phyloP scores from a whole-genome alignment of 1,139 yeast species.

The Yamadazyma membranifaciens region DNA sequence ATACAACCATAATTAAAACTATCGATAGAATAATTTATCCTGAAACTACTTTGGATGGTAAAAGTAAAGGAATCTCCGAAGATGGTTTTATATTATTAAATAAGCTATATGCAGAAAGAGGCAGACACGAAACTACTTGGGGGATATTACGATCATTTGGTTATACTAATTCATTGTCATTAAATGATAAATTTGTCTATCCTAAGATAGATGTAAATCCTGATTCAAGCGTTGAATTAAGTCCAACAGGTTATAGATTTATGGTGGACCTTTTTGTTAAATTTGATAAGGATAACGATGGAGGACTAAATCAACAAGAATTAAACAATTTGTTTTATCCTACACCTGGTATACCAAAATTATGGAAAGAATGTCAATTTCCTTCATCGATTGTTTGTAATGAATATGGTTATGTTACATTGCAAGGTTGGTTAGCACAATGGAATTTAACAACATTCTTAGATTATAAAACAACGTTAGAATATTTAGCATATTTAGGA shows the following conservation, averaged over 20 bases:
- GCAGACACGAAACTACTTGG: slow-evolving; percentile 97
- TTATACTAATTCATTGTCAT: slow-evolving; percentile 86
- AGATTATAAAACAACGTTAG: slow-evolving; percentile 79
- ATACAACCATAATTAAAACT: slow-evolving; percentile 25
- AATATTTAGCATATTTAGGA: slow-evolving; percentile 86
- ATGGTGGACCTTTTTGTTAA: slow-evolving; percentile 83
- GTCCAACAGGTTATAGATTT: slow-evolving; percentile 92
- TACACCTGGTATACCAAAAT: slow-evolving; percentile 86
- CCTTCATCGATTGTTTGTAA: slow-evolving; percentile 87
- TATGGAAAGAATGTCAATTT: slow-evolving; percentile 84
- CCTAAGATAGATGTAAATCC: slow-evolving; percentile 80
- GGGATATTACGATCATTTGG: slow-evolving; percentile 84
- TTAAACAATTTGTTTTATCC: slow-evolving; percentile 69
- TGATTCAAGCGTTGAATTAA: slow-evolving; percentile 80
- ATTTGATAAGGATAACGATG: slow-evolving; percentile 93
- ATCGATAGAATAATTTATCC: slow-evolving; percentile 29
- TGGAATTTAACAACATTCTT: slow-evolving; percentile 95
- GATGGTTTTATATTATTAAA: slow-evolving; percentile 77
- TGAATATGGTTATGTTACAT: slow-evolving; percentile 82
- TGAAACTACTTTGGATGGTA: slow-evolving; percentile 17
- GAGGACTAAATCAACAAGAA: slow-evolving; percentile 80
- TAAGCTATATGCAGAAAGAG: slow-evolving; percentile 81
- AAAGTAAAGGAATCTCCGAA: slow-evolving; percentile 56
- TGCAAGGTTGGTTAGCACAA: slow-evolving; percentile 98
- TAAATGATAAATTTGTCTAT: slow-evolving; percentile 71